Evolutionary conservation across 1,284 basidiomycete genomes (phyloP).

Genomic region (Apiotrichum montevideense): DNA sequence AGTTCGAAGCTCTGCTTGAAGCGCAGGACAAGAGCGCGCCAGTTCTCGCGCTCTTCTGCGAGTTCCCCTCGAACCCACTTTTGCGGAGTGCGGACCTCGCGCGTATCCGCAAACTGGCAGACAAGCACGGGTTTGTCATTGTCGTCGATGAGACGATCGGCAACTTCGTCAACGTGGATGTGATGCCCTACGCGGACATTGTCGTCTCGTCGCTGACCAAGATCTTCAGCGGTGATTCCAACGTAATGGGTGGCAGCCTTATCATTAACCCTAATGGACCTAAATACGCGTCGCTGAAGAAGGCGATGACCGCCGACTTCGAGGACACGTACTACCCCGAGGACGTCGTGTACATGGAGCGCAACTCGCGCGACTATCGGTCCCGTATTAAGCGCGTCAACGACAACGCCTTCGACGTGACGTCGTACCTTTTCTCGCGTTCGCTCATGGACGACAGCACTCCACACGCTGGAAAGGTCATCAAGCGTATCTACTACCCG

Average conservation of each 20-base stretch:
- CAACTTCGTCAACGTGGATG: slow-evolving; percentile 92
- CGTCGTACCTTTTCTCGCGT: slow-evolving; percentile 65
- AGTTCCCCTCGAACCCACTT: slow-evolving; percentile 93
- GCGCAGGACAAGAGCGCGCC: slow-evolving; percentile 29
- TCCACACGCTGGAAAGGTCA: slow-evolving; percentile 45
- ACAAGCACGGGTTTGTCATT: slow-evolving; percentile 80
- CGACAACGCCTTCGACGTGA: slow-evolving; percentile 72
- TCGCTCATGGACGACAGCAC: slow-evolving; percentile 47
- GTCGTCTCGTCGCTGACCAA: slow-evolving; percentile 93
- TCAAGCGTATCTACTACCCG: slow-evolving; percentile 87
- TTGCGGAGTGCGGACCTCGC: slow-evolving; percentile 74
- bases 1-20: slow-evolving; percentile 61
- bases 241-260: slow-evolving; percentile 95
- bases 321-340: slow-evolving; percentile 87
- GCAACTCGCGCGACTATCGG: slow-evolving; percentile 90
- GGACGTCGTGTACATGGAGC: slow-evolving; percentile 94
- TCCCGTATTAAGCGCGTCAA: slow-evolving; percentile 73
- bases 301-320: slow-evolving; percentile 58
- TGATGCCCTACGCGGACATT: slow-evolving; percentile 82
- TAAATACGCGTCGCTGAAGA: slow-evolving; percentile 63
- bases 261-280: slow-evolving; percentile 74
- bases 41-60: slow-evolving; percentile 56
- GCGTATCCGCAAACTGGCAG: slow-evolving; percentile 73
- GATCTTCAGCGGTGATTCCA: slow-evolving; percentile 89
- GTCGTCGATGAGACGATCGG: slow-evolving; percentile 95